Conservation (phyloP, 1,139 yeast genomes). For the Geotrichum restrictum region DNA sequence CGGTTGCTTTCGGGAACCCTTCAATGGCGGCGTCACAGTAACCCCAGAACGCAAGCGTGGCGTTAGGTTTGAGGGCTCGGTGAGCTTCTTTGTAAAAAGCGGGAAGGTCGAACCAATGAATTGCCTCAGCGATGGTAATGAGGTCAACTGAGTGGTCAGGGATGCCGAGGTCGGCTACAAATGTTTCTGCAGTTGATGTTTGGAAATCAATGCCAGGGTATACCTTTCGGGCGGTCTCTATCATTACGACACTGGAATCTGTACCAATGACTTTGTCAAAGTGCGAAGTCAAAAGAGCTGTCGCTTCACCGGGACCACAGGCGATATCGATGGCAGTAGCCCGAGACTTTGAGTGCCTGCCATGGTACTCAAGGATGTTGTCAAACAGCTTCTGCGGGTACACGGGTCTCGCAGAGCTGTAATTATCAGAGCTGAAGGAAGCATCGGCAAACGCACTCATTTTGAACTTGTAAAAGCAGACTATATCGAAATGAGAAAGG, state of each 20-base stretch:
- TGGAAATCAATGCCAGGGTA: constrained; percentile 13
- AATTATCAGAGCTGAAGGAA: constrained; percentile 55
- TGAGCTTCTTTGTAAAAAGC: constrained; percentile 50
- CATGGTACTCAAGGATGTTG: constrained; percentile 44
- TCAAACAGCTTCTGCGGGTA: constrained; percentile 57
- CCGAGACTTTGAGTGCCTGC: constrained; percentile 15
- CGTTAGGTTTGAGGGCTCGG: constrained; percentile 52
- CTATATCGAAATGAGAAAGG: too few relatives aligned
- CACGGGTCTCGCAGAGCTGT: constrained; percentile 60
- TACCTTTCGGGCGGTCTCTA: constrained; percentile 44
- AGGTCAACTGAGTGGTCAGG: constrained; percentile 47
- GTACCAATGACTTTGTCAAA: constrained; percentile 57
- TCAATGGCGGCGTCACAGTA: constrained; percentile 60
- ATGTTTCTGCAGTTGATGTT: constrained; percentile 29
- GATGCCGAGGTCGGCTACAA: constrained; percentile 30
- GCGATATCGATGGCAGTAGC: constrained; percentile 63
- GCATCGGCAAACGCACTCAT: constrained; percentile 63
- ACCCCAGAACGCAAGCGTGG: constrained; percentile 75
- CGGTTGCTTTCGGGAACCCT: constrained; percentile 44
- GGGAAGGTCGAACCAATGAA: constrained; percentile 69
- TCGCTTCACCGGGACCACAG: constrained; percentile 80
- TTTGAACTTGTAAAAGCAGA: too few relatives aligned
- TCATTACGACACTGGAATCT: constrained; percentile 65
- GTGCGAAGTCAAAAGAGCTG: constrained; percentile 48
- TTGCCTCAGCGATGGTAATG: constrained; percentile 72